Conservation (phyloP, 495 filamentous ascomycete genomes). For the Neohortaea acidophila region DNA sequence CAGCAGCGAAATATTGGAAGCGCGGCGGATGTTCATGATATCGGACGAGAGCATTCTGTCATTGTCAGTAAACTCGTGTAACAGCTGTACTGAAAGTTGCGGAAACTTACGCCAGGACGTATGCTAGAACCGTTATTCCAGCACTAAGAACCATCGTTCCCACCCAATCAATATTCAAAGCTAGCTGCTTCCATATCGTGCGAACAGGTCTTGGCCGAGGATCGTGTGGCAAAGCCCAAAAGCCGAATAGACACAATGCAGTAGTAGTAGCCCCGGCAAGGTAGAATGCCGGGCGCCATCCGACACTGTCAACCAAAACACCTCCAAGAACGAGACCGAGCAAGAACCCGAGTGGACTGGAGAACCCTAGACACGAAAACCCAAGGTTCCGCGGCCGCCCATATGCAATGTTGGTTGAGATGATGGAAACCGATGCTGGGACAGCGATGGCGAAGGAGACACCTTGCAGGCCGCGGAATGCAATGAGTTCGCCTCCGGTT, state of each 20-base stretch:
- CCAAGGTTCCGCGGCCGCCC: constrained; percentile 37
- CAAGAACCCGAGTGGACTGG: constrained; percentile 38
- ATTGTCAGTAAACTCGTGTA: too few species aligned
- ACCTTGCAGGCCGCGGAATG: constrained; percentile 37
- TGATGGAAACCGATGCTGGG: constrained; percentile 36
- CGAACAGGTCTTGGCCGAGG: constrained; percentile 11
- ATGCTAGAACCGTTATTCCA: constrained; percentile 22
- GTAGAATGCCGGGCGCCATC: constrained; percentile 39
- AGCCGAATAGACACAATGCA: constrained; percentile 20
- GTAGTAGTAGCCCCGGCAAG: constrained; percentile 27
- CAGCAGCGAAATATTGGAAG: constrained; percentile 31
- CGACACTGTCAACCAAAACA: constrained; percentile 32
- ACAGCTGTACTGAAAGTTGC: too few species aligned
- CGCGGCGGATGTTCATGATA: constrained; percentile 26
- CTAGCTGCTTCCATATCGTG: constrained; percentile 15
- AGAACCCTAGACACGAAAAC: constrained; percentile 36
- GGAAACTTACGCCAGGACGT: constrained; percentile 18
- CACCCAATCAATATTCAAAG: constrained; percentile 37
- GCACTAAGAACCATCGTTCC: constrained; percentile 31
- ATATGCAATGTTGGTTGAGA: constrained; percentile 30
- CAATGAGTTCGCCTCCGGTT: constrained; percentile 34
- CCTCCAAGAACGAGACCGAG: constrained; percentile 41
- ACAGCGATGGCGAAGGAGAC: constrained; percentile 35
- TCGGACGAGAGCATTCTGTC: too few species aligned
- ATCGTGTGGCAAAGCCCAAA: constrained; percentile 31